A percentile compares a stretch with the other conserved stretches of the same genome.
phyloP scores from a whole-genome alignment of 257 asterid species.

The Marsdenia floribunda region DNA sequence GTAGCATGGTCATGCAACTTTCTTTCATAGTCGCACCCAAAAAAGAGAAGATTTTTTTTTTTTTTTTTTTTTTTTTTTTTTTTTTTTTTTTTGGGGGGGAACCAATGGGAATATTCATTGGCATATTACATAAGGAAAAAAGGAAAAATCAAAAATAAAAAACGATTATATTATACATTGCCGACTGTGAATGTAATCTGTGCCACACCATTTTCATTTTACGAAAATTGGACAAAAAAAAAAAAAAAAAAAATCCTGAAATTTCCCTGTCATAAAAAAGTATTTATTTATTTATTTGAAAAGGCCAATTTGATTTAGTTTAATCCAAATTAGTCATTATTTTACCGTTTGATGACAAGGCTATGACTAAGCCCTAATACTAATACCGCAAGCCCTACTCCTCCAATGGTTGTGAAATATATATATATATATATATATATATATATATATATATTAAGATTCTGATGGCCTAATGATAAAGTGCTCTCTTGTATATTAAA shows the following conservation, averaged over 20 bases:
- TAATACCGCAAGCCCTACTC: not conserved
- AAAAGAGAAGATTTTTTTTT: not conserved
- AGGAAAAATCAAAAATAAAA: not conserved
- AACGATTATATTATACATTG: not conserved
- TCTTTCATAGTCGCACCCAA: not conserved
- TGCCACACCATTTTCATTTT: not conserved
- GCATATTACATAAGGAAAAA: not conserved
- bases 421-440: too few relatives aligned
- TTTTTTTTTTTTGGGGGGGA: too few relatives aligned
- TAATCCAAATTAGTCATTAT: not conserved
- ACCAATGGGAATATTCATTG: conserved; percentile 11
- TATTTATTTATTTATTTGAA: too few relatives aligned
- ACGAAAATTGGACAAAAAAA: too few relatives aligned
- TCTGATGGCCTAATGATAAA: too few relatives aligned
- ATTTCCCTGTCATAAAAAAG: not conserved
- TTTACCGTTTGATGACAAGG: conserved; percentile 5
- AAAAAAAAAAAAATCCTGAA: not conserved
- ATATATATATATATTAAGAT: too few relatives aligned
- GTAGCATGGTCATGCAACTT: not conserved
- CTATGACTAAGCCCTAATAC: not conserved
- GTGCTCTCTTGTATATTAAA: too few relatives aligned
- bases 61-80: too few relatives aligned
- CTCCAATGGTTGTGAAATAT: not conserved
- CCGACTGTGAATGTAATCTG: not conserved
- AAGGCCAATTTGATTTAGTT: not conserved